Base-by-base conservation (phyloP, 23 red algal species). In the Gracilaria caudata region DNA sequence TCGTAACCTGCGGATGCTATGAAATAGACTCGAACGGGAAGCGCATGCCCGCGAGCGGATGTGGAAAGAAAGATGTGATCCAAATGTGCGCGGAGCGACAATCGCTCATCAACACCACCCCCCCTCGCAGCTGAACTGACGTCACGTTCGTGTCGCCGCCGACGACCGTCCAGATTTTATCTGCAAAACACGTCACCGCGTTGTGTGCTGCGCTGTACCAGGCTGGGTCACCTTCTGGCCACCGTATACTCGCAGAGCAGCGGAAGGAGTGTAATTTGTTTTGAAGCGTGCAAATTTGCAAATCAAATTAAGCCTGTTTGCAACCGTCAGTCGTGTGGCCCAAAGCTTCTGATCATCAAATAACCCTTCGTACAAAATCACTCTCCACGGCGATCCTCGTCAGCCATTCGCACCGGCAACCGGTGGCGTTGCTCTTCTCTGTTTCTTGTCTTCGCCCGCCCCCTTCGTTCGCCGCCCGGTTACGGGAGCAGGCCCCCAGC, bases 131-230 rank as follows among this genome's bases (percentile, higher is more conserved):
- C n/a, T n/a, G 57, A 66, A 30, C 26, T 66, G 61, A 66, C 61
- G 61, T 66, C 61, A 66, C 58, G 4, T 3, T 16, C 30, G n/a
- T 6, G 5, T 53, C 61, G 61, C 61, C 61, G 61, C 19, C 61
- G 61, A 30, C 61, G 61, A 66, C 61, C 29, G 14, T 0, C 7
- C 32, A 1, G 9, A 66, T 36, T 35, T 33, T 66, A 35, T 66
- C 61, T 36, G 13, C 49, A 53, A 30, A 66, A 66, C 61, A 37
- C 21, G 30, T 25, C 61, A 36, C 61, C 1, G 8, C 49, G 49
- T 53, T 13, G n/a, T n/a, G n/a, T n/a, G 6, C 54, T 28, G 61
- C 61, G 61, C 61, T 66, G 61, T 66, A 30, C 61, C 61, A 66
- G 29, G 30, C 14, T n/a, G n/a, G n/a, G n/a, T n/a, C n/a, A n/a